Evolutionary conservation across 257 asterid species (phyloP).

Genomic region (Salvia miltiorrhiza): DNA sequence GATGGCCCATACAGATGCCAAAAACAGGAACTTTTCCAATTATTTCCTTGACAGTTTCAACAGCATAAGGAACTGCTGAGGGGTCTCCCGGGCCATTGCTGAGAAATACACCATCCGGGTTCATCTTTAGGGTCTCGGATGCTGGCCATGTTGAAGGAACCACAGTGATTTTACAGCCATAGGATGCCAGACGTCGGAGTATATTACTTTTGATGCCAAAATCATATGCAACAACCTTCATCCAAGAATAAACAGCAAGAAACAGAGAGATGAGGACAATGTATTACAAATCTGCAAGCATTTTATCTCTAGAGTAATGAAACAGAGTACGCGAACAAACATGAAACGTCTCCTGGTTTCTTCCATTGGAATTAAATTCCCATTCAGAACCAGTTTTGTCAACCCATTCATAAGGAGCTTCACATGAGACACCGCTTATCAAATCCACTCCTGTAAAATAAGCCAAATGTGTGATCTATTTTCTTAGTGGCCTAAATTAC

Average conservation of each 20-base stretch:
- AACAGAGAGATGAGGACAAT: conserved; percentile 4
- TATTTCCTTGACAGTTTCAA: conserved; percentile 72
- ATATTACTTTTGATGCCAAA: conserved; percentile 96
- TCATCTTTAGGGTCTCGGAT: conserved; percentile 80
- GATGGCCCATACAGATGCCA: conserved; percentile 99
- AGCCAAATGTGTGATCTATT: neutral
- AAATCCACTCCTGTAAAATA: conserved; percentile 78
- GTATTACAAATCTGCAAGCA: conserved; percentile 6
- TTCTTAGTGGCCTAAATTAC: neutral
- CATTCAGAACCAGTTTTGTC: conserved; percentile 59
- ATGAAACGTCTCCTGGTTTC: conserved; percentile 44
- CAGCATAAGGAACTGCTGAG: conserved; percentile 97
- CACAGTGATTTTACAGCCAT: conserved; percentile 86
- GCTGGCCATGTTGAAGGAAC: conserved; percentile 96
- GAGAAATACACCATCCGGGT: conserved; percentile 88
- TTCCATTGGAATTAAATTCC: conserved; percentile 62
- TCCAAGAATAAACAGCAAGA: neutral
- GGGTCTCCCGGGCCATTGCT: conserved; percentile 99
- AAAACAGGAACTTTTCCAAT: conserved; percentile 82
- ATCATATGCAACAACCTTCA: conserved; percentile 95
- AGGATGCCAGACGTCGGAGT: conserved; percentile 85
- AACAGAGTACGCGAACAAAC: conserved; percentile 36
- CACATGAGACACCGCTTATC: conserved; percentile 82
- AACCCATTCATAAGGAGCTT: conserved; percentile 82
- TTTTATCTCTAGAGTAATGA: neutral